Conservation (phyloP, 257 asterid genomes). For the Solanum piurae region DNA sequence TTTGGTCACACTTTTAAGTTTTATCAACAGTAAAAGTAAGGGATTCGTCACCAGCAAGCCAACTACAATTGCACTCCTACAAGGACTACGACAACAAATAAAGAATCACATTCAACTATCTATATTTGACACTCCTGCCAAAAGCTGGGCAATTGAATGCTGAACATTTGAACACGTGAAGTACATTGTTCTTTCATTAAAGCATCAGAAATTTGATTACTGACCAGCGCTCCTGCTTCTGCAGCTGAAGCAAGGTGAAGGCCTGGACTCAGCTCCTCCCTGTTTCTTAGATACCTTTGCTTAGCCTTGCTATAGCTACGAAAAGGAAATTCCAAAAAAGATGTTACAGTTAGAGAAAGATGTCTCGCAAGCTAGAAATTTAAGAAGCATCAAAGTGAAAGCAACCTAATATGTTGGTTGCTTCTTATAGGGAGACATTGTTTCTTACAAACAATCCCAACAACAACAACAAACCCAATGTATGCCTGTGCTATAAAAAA, state of each 20-base stretch:
- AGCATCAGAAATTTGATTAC: constrained; percentile 19
- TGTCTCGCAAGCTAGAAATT: background rate
- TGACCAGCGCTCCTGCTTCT: constrained; percentile 95
- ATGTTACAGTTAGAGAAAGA: background rate
- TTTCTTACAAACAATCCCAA: background rate
- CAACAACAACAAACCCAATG: background rate
- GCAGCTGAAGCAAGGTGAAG: constrained; percentile 98
- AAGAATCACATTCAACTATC: background rate
- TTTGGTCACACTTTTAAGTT: background rate
- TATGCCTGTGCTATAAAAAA: background rate
- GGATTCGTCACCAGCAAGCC: background rate
- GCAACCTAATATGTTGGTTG: background rate
- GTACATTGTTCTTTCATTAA: background rate
- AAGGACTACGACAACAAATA: background rate
- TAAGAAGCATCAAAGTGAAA: background rate
- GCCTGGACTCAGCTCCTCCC: constrained; percentile 66
- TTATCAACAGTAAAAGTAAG: background rate
- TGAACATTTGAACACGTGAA: background rate
- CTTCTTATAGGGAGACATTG: background rate
- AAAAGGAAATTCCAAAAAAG: background rate
- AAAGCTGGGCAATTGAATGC: background rate
- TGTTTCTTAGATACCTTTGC: constrained; percentile 58
- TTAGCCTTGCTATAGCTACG: constrained; percentile 81
- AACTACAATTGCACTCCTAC: background rate
- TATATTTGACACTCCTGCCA: background rate